Evolutionary conservation across 805 yeast genomes (phyloP).

Genomic region (Candida schatavii): DNA sequence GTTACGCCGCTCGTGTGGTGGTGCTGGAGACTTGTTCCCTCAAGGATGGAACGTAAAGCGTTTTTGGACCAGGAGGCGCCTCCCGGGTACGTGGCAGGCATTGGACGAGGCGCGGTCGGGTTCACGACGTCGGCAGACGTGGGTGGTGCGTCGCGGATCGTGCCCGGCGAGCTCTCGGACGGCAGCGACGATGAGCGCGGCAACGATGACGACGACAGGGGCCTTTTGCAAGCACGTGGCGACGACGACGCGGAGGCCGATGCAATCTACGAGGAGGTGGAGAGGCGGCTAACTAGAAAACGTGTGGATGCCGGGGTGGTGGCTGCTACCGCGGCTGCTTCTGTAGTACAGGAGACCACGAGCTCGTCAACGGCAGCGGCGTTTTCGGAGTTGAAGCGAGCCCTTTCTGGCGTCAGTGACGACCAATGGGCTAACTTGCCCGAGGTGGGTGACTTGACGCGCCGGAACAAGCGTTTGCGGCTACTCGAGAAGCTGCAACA

Average conservation of each 20-base stretch:
- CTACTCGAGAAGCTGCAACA: slow-evolving; percentile 58
- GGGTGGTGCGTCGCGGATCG: slow-evolving; percentile 44
- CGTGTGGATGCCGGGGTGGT: slow-evolving; percentile 23
- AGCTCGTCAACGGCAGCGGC: slow-evolving; percentile 41
- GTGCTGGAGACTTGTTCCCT: not conserved
- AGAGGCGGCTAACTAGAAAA: slow-evolving; percentile 42
- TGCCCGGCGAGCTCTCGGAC: slow-evolving; percentile 13
- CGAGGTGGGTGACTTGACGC: slow-evolving; percentile 84
- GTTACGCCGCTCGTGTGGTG: no score
- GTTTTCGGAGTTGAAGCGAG: slow-evolving; percentile 68
- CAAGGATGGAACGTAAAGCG: slow-evolving; percentile 48
- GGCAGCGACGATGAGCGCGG: slow-evolving; percentile 19
- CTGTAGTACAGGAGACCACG: slow-evolving; percentile 13
- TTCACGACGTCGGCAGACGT: slow-evolving; percentile 82
- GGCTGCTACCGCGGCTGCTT: no score
- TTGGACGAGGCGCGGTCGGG: slow-evolving; percentile 95
- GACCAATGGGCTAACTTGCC: slow-evolving; percentile 84
- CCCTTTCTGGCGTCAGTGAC: slow-evolving; percentile 52
- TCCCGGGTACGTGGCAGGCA: slow-evolving; percentile 84
- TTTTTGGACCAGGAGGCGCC: slow-evolving; percentile 88
- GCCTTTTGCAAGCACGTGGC: slow-evolving; percentile 31
- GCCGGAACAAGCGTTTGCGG: slow-evolving; percentile 70
- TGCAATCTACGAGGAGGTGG: slow-evolving; percentile 62
- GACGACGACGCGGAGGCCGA: slow-evolving; percentile 80
- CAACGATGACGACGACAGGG: slow-evolving; percentile 32